Evolutionary conservation across 148 eudicot genomes (phyloP).

Genomic region (Rhododendron molle): DNA sequence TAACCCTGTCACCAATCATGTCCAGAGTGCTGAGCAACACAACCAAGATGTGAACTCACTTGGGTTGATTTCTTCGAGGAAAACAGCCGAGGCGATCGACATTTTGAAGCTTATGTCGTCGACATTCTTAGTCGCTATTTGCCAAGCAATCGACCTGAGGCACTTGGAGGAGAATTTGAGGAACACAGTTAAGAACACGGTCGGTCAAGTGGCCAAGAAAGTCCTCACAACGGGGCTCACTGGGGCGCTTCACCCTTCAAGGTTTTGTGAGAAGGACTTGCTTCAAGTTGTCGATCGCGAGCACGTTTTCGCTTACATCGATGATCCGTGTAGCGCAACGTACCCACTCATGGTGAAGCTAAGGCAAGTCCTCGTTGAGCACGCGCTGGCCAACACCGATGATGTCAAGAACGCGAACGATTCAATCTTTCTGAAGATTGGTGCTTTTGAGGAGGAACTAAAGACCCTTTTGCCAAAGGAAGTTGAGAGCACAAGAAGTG

Average conservation of each 20-base stretch:
- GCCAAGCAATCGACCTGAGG: constrained; percentile 28
- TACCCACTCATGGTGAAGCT: constrained; percentile 26
- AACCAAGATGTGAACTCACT: constrained; percentile 30
- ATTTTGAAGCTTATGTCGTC: constrained; percentile 27
- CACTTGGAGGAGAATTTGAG: constrained; percentile 29
- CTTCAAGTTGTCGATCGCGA: constrained; percentile 23
- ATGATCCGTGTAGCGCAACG: constrained; percentile 23
- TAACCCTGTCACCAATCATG: constrained; percentile 27
- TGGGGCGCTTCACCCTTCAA: constrained; percentile 26
- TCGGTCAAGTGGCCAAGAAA: constrained; percentile 23
- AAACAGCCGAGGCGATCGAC: constrained; percentile 26
- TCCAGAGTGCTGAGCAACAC: constrained; percentile 31
- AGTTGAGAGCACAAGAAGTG: constrained; percentile 20
- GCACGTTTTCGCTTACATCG: constrained; percentile 15
- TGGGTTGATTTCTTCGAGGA: constrained; percentile 25
- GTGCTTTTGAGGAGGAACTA: constrained; percentile 25
- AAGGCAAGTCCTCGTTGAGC: constrained; percentile 27
- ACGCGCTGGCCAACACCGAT: constrained; percentile 13
- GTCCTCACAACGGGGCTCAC: constrained; percentile 14
- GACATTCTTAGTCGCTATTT: constrained; percentile 20
- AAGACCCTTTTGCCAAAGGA: constrained; percentile 22
- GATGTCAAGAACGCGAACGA: constrained; percentile 1
- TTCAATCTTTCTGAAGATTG: constrained; percentile 21
- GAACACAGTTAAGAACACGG: constrained; percentile 21
- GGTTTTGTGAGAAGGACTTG: constrained; percentile 27